A percentile compares a stretch with the other conserved stretches of the same genome.
These are phyloP conservation scores for Aristolochia contorta DNA, from an alignment of 164 flowering plant genomes.

Conservation along the genomic window DNA sequence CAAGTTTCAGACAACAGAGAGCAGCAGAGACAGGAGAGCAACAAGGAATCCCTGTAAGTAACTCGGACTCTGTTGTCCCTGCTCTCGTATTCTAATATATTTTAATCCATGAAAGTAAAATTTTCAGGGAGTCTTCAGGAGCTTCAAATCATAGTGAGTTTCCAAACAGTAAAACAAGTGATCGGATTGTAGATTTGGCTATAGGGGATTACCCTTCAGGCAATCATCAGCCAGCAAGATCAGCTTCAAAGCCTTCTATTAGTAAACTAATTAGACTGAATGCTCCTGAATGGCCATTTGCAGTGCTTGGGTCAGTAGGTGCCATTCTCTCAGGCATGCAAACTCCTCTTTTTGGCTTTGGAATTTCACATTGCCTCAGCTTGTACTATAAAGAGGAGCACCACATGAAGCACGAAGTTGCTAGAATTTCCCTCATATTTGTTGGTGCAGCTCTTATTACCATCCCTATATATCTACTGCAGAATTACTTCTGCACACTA, in stretches of 20 bases:
- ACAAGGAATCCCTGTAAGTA: slow-evolving; percentile 6
- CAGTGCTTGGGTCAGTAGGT: slow-evolving; percentile 59
- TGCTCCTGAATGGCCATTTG: slow-evolving; percentile 65
- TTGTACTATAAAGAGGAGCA: slow-evolving; percentile 38
- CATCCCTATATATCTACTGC: slow-evolving; percentile 49
- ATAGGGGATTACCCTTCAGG: slow-evolving; percentile 11
- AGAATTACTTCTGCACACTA: slow-evolving; percentile 54
- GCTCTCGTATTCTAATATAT: background rate
- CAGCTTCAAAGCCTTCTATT: slow-evolving; percentile 30
- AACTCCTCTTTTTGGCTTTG: slow-evolving; percentile 64
- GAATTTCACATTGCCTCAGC: slow-evolving; percentile 44
- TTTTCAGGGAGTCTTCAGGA: slow-evolving; percentile 5
- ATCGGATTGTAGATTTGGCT: slow-evolving; percentile 9
- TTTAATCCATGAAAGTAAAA: background rate
- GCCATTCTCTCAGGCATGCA: slow-evolving; percentile 59
- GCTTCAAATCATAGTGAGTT: slow-evolving; percentile 16
- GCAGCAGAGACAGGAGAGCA: slow-evolving; percentile 8
- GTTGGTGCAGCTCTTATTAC: slow-evolving; percentile 40
- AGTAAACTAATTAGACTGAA: slow-evolving; percentile 43
- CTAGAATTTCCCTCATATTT: slow-evolving; percentile 38
- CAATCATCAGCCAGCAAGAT: slow-evolving; percentile 3
- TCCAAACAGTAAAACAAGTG: slow-evolving; percentile 7
- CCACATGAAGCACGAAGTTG: slow-evolving; percentile 37
- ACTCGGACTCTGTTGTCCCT: background rate
- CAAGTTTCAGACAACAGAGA: slow-evolving; percentile 26